Evolutionary conservation across 164 flowering plant species (phyloP), one percentile per base, ranked within the genome.

Genomic region (Aristolochia californica): DNA sequence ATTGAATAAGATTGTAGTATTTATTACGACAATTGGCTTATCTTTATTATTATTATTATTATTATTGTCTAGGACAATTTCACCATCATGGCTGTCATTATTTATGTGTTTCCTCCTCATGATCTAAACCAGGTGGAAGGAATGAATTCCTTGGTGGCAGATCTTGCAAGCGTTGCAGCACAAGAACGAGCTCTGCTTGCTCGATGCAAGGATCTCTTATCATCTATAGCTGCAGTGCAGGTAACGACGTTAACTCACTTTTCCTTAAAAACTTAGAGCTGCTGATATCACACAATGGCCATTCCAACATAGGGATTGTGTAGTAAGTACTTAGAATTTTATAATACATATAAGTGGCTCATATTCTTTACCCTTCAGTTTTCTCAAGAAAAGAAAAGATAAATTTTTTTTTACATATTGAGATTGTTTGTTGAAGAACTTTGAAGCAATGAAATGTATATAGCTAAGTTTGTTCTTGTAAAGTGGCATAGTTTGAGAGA

Each of bases 181-280:
- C 74, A 68, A 44, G 98, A 85, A 76, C 76, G 62, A 25, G 74
- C 64, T 60, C 64, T 75, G 68, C 83, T 91, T 8, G 57, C 66
- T 47, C 74, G 82, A 56, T 80, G 89, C 84, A 78, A 60, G 69
- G 77, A 80, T 66, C 72, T 85, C 5, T 67, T 91, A 67, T 87
- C 89, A 45, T 60, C 75, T 26, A 26, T 83, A 23, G 77, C 82
- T 53, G 85, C 82, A 52, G 56, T 83, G 78, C 88, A 88, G 90
- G 98, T 86, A 72, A 70, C 21, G 28, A 12, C 48, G 28, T 0
- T 17, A 18, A n/a, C 51, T 16, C 22, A n/a, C 2, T 48, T 18
- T 48, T 48, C 30, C 30, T 2, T 28, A 2, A 28, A 2, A 28
- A 28, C 30, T 28, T 28, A 28, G 30, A 28, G 30, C 30, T 28